Percentiles rank a stretch among this genome's conserved stretches.
These are phyloP conservation scores for Saccharomyces hybrid DNA, from an alignment of 1,139 yeast genomes.

Conservation along the genomic window DNA sequence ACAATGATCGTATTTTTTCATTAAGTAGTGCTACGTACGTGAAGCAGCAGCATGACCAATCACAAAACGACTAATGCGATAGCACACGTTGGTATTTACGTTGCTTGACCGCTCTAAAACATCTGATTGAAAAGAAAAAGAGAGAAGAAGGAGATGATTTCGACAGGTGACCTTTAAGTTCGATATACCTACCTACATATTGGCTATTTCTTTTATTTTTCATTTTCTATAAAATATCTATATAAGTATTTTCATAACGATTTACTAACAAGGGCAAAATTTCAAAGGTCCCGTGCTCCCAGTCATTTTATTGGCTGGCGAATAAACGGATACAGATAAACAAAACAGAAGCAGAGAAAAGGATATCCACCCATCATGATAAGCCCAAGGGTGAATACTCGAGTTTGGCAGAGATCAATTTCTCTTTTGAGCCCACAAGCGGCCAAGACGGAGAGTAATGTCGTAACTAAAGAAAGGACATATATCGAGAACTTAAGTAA, in stretches of 20 bases:
- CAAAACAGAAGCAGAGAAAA: background rate
- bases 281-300: constrained; percentile 1
- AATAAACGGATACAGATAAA: background rate
- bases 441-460: background rate
- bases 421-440: background rate
- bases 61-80: constrained; percentile 14
- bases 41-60: constrained; percentile 46
- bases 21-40: constrained; percentile 69
- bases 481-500: constrained; percentile 3
- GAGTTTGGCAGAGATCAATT: background rate
- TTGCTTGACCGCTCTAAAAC: background rate
- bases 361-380: background rate
- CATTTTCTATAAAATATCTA: background rate
- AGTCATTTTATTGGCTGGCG: background rate
- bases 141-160: background rate
- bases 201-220: background rate
- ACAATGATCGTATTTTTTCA: constrained; percentile 81
- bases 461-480: background rate
- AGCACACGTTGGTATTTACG: background rate
- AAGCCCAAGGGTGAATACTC: background rate
- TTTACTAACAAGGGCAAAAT: background rate
- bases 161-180: background rate
- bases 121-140: background rate
- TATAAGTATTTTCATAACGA: background rate
- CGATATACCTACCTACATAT: background rate